phyloP scores from a whole-genome alignment of 2,329 filamentous ascomycete genomes.

The Kalaharituber pfeilii region DNA sequence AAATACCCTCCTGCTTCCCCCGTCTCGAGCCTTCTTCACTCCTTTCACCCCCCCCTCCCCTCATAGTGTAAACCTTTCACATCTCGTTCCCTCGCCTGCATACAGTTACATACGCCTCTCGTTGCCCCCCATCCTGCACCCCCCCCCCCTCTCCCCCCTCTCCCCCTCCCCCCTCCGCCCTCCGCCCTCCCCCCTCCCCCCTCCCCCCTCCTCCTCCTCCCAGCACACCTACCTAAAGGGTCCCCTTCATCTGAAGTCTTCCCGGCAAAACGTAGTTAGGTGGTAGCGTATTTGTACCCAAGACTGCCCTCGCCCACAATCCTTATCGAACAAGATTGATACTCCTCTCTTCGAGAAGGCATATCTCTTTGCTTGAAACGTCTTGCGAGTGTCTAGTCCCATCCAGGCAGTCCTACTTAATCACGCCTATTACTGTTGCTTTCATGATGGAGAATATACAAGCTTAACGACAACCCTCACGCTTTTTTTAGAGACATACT shows the following conservation, averaged over 20 bases:
- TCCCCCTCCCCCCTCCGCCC: not conserved
- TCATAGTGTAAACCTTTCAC: not conserved
- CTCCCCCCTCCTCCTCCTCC: not conserved
- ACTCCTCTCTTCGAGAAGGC: too few relatives aligned
- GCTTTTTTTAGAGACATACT: not conserved
- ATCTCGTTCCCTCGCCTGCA: not conserved
- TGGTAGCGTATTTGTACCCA: too few relatives aligned
- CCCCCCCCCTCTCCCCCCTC: not conserved
- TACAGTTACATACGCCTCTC: too few relatives aligned
- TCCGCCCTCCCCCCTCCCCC: not conserved
- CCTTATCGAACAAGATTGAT: too few relatives aligned
- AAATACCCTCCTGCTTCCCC: not conserved
- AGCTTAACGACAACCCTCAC: not conserved
- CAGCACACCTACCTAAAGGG: not conserved
- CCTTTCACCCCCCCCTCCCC: too few relatives aligned
- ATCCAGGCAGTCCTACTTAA: too few relatives aligned
- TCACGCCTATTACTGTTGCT: too few relatives aligned
- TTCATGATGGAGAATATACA: not conserved
- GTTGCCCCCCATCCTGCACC: too few relatives aligned
- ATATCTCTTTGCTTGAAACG: too few relatives aligned
- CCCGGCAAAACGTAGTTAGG: too few relatives aligned
- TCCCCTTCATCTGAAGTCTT: not conserved
- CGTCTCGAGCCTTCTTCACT: not conserved
- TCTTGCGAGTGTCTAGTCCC: too few relatives aligned
- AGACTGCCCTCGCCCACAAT: too few relatives aligned